A percentile compares a stretch with the other conserved stretches of the same genome.
Evolutionary conservation across 208 protist species (phyloP).

Genomic region (Leishmania major): DNA sequence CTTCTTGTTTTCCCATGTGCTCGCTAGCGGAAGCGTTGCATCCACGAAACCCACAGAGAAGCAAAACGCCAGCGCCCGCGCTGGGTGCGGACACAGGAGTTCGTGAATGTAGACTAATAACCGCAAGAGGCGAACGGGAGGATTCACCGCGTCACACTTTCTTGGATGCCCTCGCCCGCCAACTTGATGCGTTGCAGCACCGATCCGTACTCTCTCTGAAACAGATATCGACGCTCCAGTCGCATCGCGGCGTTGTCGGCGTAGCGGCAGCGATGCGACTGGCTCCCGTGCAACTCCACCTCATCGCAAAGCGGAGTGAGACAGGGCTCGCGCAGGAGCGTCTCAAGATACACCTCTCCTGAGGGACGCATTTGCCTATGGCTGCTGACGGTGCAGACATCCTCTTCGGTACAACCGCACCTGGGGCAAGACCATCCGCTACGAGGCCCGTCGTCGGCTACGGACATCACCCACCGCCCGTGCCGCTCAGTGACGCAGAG

Average conservation of each 20-base stretch:
- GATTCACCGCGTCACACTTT: slow-evolving; percentile 30
- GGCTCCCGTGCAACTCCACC: slow-evolving; percentile 16
- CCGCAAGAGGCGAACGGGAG: neutral
- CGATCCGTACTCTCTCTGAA: slow-evolving; percentile 43
- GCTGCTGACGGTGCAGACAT: neutral
- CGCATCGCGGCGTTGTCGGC: slow-evolving; percentile 17
- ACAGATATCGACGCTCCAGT: slow-evolving; percentile 41
- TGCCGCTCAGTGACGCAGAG: slow-evolving; percentile 45
- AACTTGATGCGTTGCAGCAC: slow-evolving; percentile 42
- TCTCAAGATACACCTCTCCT: neutral
- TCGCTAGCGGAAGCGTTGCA: neutral
- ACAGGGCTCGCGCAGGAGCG: neutral
- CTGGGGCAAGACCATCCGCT: slow-evolving; percentile 12
- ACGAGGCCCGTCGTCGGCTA: slow-evolving; percentile 16
- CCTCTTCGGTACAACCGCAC: slow-evolving; percentile 5
- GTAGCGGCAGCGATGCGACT: slow-evolving; percentile 26
- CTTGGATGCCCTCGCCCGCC: slow-evolving; percentile 55
- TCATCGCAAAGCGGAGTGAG: slow-evolving; percentile 30
- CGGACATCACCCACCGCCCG: slow-evolving; percentile 52
- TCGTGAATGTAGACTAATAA: neutral
- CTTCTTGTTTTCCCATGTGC: neutral
- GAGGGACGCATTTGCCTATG: neutral
- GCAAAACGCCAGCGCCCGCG: neutral
- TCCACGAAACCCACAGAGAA: neutral
- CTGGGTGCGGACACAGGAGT: neutral